Conservation (phyloP, 306 rosid species). For the Trichosanthes cucumerina region DNA sequence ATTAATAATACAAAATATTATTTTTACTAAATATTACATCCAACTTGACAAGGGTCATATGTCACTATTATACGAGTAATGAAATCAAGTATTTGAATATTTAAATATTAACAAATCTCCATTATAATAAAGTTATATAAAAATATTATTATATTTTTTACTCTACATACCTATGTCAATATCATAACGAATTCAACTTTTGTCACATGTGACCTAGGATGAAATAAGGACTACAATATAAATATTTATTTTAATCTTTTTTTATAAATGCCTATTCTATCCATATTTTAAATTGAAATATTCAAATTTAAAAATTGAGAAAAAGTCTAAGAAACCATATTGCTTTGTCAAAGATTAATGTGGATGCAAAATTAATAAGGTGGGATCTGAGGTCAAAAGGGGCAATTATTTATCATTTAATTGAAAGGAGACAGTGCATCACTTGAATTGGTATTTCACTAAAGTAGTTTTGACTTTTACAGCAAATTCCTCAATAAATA, state of each 20-base stretch:
- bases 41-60: neutral
- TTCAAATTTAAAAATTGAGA: neutral
- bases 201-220: neutral
- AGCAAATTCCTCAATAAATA: neutral
- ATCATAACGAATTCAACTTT: neutral
- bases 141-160: neutral
- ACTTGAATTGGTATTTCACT: constrained; percentile 10
- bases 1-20: neutral
- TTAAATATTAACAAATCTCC: neutral
- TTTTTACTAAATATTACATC: neutral
- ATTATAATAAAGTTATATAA: neutral
- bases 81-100: neutral
- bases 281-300: neutral
- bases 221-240: neutral
- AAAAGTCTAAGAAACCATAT: neutral
- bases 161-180: neutral
- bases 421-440: neutral
- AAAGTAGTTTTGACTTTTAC: constrained; percentile 3
- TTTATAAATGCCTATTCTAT: neutral
- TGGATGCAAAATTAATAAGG: neutral
- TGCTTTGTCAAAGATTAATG: neutral
- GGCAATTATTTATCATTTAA: neutral
- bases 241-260: neutral
- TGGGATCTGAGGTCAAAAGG: neutral
- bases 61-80: neutral